phyloP scores from a whole-genome alignment of 129 eudicot species.

The Artemisia tridentata region DNA sequence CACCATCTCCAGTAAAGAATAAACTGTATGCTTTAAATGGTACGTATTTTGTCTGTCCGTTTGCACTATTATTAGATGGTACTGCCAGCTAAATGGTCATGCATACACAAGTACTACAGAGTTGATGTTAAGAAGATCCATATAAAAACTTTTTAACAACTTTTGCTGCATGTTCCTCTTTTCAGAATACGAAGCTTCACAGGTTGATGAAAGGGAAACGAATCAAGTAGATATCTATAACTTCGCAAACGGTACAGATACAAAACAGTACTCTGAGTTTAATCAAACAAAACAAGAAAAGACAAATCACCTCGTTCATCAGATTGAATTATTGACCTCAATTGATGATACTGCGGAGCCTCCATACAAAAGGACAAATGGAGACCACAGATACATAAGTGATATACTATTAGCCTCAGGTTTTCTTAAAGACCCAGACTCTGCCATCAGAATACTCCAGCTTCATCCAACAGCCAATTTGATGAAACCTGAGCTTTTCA shows the following conservation, averaged over 20 bases:
- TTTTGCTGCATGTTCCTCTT: not conserved
- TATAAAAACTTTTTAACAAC: not conserved
- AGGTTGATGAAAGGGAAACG: constrained; percentile 43
- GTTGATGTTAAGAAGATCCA: not conserved
- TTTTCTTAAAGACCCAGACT: constrained; percentile 42
- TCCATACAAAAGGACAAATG: constrained; percentile 29
- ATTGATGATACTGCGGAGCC: constrained; percentile 25
- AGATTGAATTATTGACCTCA: constrained; percentile 27
- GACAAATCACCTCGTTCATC: constrained; percentile 30
- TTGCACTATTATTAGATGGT: too few relatives aligned
- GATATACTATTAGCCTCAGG: constrained; percentile 63
- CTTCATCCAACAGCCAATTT: constrained; percentile 44
- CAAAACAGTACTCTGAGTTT: constrained; percentile 21
- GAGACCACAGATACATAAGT: constrained; percentile 51
- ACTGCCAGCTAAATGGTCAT: not conserved
- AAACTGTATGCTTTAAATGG: constrained; percentile 57
- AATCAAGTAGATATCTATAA: constrained; percentile 26
- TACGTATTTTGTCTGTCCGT: constrained; percentile 18
- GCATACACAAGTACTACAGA: not conserved
- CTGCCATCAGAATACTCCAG: constrained; percentile 35
- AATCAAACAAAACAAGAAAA: constrained; percentile 34
- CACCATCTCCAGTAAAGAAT: constrained; percentile 83
- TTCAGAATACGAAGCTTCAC: constrained; percentile 45
- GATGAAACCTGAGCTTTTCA: constrained; percentile 63
- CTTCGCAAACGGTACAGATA: constrained; percentile 26